These are phyloP conservation scores for Podosphaera xanthii DNA, from an alignment of 2,329 filamentous ascomycete species.

Conservation along the genomic window DNA sequence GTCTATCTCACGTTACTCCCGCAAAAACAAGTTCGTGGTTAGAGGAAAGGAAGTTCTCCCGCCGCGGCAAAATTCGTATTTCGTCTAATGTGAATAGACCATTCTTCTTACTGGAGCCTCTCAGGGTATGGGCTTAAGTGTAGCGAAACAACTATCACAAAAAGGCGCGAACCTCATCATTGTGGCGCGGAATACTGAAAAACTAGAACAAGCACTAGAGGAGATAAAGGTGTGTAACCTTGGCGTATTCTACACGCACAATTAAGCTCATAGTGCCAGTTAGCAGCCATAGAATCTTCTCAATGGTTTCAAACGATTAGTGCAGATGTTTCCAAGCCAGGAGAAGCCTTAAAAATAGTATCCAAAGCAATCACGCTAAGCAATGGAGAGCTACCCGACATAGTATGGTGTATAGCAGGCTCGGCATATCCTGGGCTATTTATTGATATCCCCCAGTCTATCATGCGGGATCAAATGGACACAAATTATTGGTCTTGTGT, in stretches of 20 bases:
- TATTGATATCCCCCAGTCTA: constrained; percentile 44
- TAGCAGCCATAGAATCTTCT: constrained; percentile 37
- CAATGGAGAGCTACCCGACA: constrained; percentile 44
- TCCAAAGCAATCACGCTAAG: constrained; percentile 61
- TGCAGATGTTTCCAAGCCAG: constrained; percentile 52
- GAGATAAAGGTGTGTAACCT: constrained; percentile 32
- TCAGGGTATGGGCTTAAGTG: constrained; percentile 69
- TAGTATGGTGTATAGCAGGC: constrained; percentile 83
- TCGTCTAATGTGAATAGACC: constrained; percentile 31
- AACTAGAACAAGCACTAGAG: constrained; percentile 48
- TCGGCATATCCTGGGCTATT: constrained; percentile 53
- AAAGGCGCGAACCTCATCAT: constrained; percentile 78
- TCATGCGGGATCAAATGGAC: constrained; percentile 62
- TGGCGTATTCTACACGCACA: constrained; percentile 1
- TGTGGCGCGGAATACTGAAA: constrained; percentile 52
- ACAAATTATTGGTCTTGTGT: constrained; percentile 74
- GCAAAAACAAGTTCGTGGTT: constrained; percentile 60
- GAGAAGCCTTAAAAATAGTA: constrained; percentile 48
- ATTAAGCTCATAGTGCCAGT: constrained; percentile 19
- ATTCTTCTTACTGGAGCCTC: constrained; percentile 78
- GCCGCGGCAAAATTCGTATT: not conserved
- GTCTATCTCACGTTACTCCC: constrained; percentile 41
- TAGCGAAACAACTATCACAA: constrained; percentile 48
- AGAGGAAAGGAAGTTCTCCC: constrained; percentile 46
- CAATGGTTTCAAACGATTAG: constrained; percentile 71